phyloP scores from a whole-genome alignment of 441 rosid genomes.

The Melastoma candidum region DNA sequence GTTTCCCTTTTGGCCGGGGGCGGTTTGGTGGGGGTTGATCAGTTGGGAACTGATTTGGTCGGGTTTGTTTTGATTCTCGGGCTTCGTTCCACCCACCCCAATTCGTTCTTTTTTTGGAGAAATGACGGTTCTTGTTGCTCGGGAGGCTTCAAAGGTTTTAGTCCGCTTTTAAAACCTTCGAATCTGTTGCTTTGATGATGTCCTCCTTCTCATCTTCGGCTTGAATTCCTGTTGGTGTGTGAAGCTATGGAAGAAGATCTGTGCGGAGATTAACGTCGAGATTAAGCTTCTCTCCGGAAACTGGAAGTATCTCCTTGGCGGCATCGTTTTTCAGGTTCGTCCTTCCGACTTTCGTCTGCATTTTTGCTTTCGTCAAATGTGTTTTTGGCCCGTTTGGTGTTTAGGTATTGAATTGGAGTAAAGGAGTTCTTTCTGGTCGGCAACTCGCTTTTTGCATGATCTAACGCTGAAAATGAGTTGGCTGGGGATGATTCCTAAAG shows the following conservation, averaged over 20 bases:
- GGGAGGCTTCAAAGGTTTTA: conserved; percentile 94
- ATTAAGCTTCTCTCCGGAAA: conserved; percentile 72
- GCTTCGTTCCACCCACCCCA: no score
- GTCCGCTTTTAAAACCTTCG: no score
- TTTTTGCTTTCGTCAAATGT: background rate
- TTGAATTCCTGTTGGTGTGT: conserved; percentile 3
- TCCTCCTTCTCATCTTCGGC: conserved; percentile 1
- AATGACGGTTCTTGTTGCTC: conserved; percentile 92
- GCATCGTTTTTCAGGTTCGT: conserved; percentile 79
- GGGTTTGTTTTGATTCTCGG: no score
- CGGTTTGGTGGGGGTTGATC: no score
- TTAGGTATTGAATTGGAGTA: background rate
- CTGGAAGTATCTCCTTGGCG: conserved; percentile 88
- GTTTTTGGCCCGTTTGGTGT: background rate
- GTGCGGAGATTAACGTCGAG: conserved; percentile 73
- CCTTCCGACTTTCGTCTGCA: background rate
- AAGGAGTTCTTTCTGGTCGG: no score
- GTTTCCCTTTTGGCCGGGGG: no score
- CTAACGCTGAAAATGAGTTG: no score
- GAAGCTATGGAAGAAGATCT: conserved; percentile 90
- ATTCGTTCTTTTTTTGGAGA: background rate
- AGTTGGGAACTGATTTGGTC: no score
- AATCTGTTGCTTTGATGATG: background rate
- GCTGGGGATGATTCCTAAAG: no score
- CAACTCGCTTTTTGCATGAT: no score